Percentiles rank a stretch among this genome's conserved stretches.
Evolutionary conservation across 106 monocot genomes (phyloP).

Genomic region (Dactylorhiza incarnata): DNA sequence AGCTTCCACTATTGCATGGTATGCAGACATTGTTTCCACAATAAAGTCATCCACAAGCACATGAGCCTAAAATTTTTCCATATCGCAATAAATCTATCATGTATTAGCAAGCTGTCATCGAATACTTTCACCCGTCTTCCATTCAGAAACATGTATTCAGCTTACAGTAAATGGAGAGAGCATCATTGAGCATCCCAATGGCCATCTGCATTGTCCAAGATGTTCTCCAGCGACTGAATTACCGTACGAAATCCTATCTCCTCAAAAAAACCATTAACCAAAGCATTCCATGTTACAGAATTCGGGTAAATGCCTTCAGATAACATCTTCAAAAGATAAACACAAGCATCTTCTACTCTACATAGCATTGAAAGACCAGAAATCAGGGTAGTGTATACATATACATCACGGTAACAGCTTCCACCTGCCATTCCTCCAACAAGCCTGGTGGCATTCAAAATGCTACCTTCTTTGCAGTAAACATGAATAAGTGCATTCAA

Average conservation of each 20-base stretch:
- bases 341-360: constrained; percentile 44
- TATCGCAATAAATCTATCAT: no score
- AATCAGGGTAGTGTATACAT: constrained; percentile 66
- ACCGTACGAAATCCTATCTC: constrained; percentile 10
- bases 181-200: not conserved
- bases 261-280: constrained; percentile 30
- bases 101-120: not conserved
- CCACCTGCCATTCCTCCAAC: constrained; percentile 31
- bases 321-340: constrained; percentile 64
- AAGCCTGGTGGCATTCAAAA: constrained; percentile 34
- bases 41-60: no score
- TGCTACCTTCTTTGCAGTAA: constrained; percentile 52
- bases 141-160: not conserved
- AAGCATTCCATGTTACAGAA: constrained; percentile 60
- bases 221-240: constrained; percentile 19
- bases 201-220: constrained; percentile 9
- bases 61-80: no score
- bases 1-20: no score
- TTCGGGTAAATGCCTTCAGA: constrained; percentile 66
- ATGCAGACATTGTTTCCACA: no score
- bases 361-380: constrained; percentile 43
- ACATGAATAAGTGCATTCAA: constrained; percentile 52
- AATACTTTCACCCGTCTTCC: not conserved
- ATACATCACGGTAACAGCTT: constrained; percentile 39
- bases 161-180: not conserved